Conservation (phyloP, 2,329 filamentous ascomycete genomes). For the Elsinoe ampelina region DNA sequence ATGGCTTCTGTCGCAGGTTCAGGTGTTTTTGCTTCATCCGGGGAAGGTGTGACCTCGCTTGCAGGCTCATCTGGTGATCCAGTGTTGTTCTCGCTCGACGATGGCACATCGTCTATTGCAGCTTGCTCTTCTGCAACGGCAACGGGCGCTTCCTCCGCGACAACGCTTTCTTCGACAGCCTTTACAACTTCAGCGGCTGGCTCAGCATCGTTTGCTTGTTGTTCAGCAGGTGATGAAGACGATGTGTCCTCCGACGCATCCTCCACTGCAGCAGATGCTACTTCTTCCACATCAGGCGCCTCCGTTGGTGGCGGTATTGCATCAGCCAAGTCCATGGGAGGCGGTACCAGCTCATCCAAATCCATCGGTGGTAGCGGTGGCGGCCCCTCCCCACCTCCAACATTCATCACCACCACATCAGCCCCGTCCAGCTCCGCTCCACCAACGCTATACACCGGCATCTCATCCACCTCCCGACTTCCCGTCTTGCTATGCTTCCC, state of each 20-base stretch:
- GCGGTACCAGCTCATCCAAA: neutral
- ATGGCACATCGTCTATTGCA: neutral
- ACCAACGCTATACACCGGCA: neutral
- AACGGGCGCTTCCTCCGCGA: neutral
- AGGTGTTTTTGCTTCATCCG: neutral
- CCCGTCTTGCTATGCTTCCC: neutral
- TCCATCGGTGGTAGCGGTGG: neutral
- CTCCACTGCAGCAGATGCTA: neutral
- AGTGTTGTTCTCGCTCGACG: neutral
- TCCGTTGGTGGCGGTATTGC: neutral
- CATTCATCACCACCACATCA: conserved; percentile 1
- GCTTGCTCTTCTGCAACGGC: neutral
- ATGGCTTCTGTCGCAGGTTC: neutral
- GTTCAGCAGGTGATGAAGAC: neutral
- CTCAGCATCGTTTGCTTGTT: neutral
- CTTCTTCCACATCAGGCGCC: neutral
- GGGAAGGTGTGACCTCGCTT: neutral
- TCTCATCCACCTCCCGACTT: neutral
- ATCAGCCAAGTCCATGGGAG: neutral
- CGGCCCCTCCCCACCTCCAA: conserved; percentile 4
- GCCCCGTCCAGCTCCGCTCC: neutral
- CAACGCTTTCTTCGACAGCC: neutral
- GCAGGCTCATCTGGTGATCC: neutral
- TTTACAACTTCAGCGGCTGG: neutral
- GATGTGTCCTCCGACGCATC: neutral